A percentile compares a stretch with the other conserved stretches of the same genome.
Evolutionary conservation across 179 eudicot genomes (phyloP).

Genomic region (Beta lomatogona): DNA sequence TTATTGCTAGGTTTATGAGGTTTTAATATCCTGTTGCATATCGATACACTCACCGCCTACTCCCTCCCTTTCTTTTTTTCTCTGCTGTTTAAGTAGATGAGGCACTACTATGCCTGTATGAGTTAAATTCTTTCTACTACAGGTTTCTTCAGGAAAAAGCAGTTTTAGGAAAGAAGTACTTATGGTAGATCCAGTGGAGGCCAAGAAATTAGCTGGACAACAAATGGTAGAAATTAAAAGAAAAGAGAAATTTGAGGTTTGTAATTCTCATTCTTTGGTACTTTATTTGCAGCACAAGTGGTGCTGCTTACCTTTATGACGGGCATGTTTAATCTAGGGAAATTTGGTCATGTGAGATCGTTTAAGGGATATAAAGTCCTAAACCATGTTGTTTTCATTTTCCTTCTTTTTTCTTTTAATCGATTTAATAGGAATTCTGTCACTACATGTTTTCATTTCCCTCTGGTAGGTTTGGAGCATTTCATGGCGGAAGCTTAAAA

Average conservation of each 20-base stretch:
- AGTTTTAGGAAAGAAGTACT: conserved; percentile 51
- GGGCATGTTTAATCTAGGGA: background rate
- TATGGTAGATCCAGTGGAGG: conserved; percentile 96
- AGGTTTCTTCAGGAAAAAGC: conserved; percentile 56
- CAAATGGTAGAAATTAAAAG: conserved; percentile 73
- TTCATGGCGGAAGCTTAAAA: background rate
- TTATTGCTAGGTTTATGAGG: background rate
- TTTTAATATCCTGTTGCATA: background rate
- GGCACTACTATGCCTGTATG: conserved; percentile 2
- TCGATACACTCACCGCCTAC: background rate
- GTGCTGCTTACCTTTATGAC: background rate
- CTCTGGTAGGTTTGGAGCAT: background rate
- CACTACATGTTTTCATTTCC: background rate
- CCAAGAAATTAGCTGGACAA: conserved; percentile 84
- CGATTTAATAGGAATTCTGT: background rate
- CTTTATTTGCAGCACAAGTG: background rate
- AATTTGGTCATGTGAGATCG: background rate
- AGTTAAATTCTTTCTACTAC: conserved; percentile 4
- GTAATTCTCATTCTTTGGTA: conserved; percentile 19
- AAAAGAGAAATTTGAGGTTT: conserved; percentile 66
- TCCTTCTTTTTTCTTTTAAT: background rate
- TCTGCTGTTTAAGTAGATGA: background rate
- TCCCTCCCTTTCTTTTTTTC: background rate
- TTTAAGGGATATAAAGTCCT: background rate
- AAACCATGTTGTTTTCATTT: background rate